These are phyloP conservation scores for Emericellopsis terricola DNA, from an alignment of 495 filamentous ascomycete species.

Conservation along the genomic window DNA sequence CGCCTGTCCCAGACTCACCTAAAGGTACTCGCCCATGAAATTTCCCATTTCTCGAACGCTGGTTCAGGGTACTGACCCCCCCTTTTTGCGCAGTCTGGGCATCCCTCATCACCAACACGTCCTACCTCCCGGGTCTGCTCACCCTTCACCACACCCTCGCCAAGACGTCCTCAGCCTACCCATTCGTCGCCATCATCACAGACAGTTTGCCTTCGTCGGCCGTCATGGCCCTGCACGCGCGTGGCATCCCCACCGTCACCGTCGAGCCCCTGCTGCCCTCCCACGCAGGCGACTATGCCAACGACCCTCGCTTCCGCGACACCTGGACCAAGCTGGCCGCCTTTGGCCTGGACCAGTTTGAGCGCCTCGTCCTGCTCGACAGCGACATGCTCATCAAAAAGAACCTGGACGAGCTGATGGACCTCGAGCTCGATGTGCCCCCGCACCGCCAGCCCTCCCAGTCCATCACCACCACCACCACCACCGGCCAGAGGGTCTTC, in stretches of 20 bases:
- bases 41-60: no score
- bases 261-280: constrained; percentile 46
- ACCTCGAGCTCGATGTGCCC: constrained; percentile 43
- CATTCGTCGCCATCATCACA: constrained; percentile 62
- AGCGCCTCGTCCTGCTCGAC: constrained; percentile 62
- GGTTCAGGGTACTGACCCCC: no score
- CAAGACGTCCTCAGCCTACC: constrained; percentile 37
- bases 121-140: constrained; percentile 55
- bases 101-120: constrained; percentile 59
- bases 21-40: no score
- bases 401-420: constrained; percentile 83
- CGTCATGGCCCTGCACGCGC: constrained; percentile 40
- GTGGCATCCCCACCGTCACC: constrained; percentile 42
- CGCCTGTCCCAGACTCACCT: no score
- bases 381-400: constrained; percentile 61
- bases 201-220: constrained; percentile 44
- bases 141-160: constrained; percentile 54
- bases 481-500: constrained; percentile 31
- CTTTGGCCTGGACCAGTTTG: constrained; percentile 53
- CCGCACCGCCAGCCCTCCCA: not conserved
- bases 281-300: constrained; percentile 31
- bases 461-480: constrained; percentile 10
- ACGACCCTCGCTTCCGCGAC: constrained; percentile 63
- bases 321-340: constrained; percentile 72
- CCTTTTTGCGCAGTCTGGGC: constrained; percentile 42